phyloP scores from a whole-genome alignment of 225 moss, liverwort and hornwort species.

The Pseudisothecium myosuroides region DNA sequence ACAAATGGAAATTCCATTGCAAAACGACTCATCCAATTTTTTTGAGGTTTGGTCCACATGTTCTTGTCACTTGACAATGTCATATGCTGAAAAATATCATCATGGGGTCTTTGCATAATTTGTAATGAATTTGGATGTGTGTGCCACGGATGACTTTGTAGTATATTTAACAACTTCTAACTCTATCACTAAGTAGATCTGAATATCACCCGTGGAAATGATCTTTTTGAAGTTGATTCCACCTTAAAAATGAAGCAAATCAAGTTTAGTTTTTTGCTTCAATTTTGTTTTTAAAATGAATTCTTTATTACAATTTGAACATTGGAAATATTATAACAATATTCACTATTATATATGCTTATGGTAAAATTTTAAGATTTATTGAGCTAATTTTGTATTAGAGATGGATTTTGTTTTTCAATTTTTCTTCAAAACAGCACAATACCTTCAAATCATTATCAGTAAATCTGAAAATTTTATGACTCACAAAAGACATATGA shows the following conservation, averaged over 20 bases:
- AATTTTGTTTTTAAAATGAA: no score
- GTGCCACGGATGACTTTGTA: neutral
- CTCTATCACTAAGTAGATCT: accelerated
- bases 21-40: no score
- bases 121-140: neutral
- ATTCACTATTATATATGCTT: neutral
- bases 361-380: neutral
- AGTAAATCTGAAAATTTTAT: neutral
- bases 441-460: neutral
- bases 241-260: accelerated
- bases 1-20: no score
- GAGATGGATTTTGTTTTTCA: neutral
- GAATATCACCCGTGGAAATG: no score
- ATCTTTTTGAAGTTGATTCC: neutral
- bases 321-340: neutral
- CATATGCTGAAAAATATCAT: neutral
- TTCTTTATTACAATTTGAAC: neutral
- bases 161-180: neutral
- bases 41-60: no score
- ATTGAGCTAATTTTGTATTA: no score
- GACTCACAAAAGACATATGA: neutral
- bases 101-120: no score
- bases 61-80: no score
- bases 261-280: neutral
- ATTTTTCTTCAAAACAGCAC: neutral